Conservation (phyloP, 345 rosid species). For the Isatis tinctoria region DNA sequence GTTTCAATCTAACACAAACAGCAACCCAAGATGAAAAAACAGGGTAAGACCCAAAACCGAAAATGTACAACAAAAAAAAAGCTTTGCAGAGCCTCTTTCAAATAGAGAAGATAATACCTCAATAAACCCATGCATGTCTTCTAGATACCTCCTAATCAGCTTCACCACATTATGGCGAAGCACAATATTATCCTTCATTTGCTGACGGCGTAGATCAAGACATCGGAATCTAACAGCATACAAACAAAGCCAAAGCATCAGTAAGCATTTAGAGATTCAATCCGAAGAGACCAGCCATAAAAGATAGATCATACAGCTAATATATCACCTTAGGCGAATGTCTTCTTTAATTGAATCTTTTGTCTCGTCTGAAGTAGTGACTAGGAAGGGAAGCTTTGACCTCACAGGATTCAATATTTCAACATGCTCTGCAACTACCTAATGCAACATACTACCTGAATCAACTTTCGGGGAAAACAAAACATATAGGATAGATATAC, state of each 20-base stretch:
- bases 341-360: slow-evolving; percentile 80
- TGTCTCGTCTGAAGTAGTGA: slow-evolving; percentile 76
- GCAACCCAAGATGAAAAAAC: slow-evolving; percentile 41
- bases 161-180: slow-evolving; percentile 89
- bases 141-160: slow-evolving; percentile 77
- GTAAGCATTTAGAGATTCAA: background rate
- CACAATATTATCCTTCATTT: slow-evolving; percentile 71
- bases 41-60: background rate
- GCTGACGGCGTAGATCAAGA: slow-evolving; percentile 92
- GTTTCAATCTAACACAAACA: slow-evolving; percentile 90
- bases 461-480: background rate
- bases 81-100: background rate
- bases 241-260: slow-evolving; percentile 3
- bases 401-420: slow-evolving; percentile 76
- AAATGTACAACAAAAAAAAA: background rate
- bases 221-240: slow-evolving; percentile 59
- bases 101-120: slow-evolving; percentile 50
- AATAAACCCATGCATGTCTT: slow-evolving; percentile 79
- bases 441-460: slow-evolving; percentile 16
- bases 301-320: background rate
- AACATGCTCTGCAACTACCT: slow-evolving; percentile 87
- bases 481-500: background rate
- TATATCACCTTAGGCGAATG: slow-evolving; percentile 73
- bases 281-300: background rate
- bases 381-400: slow-evolving; percentile 78